A percentile compares a stretch with the other conserved stretches of the same genome.
Evolutionary conservation across 2,329 filamentous ascomycete species (phyloP).

Genomic region (Aspergillus pseudoviridinutans): DNA sequence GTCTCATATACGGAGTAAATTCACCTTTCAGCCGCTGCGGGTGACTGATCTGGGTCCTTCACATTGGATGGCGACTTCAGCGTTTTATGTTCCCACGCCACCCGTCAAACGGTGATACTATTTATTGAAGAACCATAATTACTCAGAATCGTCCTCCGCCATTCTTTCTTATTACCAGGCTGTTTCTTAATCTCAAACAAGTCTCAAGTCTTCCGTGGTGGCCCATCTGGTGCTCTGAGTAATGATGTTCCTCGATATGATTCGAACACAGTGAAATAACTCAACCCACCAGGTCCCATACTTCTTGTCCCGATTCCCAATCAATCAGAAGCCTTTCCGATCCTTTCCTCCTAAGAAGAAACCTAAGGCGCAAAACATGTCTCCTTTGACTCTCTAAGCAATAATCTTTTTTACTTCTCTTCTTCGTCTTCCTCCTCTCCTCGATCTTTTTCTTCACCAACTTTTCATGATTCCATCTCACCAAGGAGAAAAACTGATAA

Average conservation of each 20-base stretch:
- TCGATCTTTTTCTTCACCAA: slow-evolving; percentile 1
- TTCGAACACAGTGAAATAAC: background rate
- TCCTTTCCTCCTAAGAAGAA: background rate
- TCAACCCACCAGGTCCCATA: background rate
- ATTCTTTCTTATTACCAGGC: background rate
- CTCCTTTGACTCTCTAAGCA: background rate
- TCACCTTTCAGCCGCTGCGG: background rate
- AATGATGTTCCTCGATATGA: background rate
- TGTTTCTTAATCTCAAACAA: background rate
- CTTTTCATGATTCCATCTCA: slow-evolving; percentile 3
- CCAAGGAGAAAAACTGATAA: background rate
- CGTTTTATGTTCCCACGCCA: background rate
- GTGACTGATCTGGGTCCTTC: background rate
- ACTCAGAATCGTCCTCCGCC: background rate
- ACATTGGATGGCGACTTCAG: background rate
- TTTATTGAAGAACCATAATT: background rate
- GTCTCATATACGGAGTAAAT: background rate
- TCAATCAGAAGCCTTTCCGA: background rate
- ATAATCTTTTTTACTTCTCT: slow-evolving; percentile 8
- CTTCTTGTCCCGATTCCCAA: background rate
- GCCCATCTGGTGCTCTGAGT: background rate
- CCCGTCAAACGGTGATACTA: background rate
- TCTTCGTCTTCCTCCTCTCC: slow-evolving; percentile 5
- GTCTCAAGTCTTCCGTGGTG: background rate
- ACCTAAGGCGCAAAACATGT: background rate